Evolutionary conservation across 2,329 filamentous ascomycete species (phyloP).

Genomic region (Pestalotiopsis sp.): DNA sequence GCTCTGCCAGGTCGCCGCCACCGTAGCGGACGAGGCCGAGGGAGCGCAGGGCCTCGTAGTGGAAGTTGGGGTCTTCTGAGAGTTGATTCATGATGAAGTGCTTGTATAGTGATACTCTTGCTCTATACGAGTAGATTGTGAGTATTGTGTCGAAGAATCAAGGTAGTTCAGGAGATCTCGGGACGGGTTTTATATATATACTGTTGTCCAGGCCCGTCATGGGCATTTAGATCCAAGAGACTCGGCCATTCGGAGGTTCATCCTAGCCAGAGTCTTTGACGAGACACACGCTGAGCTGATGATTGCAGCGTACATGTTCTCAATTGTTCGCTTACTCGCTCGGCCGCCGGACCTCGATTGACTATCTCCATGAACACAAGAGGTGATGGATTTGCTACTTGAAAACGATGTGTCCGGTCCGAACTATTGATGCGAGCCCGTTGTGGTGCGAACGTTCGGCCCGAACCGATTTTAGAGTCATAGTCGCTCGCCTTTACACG

Average conservation of each 20-base stretch:
- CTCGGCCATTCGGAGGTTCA: not conserved
- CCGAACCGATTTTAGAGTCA: not conserved
- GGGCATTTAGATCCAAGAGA: not conserved
- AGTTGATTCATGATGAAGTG: constrained; percentile 22
- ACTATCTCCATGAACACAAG: not conserved
- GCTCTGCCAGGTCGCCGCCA: constrained; percentile 29
- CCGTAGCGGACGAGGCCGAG: constrained; percentile 23
- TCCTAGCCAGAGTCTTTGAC: not conserved
- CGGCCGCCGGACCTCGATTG: not conserved
- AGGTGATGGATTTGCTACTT: not conserved
- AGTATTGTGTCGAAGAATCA: not conserved
- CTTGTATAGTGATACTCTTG: not conserved
- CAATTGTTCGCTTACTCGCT: not conserved
- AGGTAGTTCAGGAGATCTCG: not conserved
- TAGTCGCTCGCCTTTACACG: not conserved
- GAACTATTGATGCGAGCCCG: not conserved
- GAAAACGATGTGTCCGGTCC: not conserved
- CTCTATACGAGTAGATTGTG: no score
- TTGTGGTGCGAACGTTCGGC: not conserved
- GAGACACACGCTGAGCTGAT: not conserved
- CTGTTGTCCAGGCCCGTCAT: not conserved
- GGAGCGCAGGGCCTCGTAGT: constrained; percentile 28
- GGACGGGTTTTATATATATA: not conserved
- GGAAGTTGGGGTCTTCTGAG: constrained; percentile 25
- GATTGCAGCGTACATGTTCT: not conserved